Percentiles rank a stretch among this genome's conserved stretches.
Conservation (phyloP, 495 filamentous ascomycete genomes). For the Hypoxylon rickii region DNA sequence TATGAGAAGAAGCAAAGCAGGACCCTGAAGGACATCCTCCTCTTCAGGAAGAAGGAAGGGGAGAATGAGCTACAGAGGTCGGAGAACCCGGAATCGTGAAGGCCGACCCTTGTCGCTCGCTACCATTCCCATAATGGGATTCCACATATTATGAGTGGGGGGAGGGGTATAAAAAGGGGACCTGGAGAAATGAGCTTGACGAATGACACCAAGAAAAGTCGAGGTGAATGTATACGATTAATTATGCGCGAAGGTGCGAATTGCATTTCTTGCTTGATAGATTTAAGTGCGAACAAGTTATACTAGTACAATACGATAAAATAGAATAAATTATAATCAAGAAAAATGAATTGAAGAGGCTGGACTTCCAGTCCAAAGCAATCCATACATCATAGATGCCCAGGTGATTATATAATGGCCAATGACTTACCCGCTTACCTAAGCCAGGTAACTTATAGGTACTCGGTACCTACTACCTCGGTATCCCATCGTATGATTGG, state of each 20-base stretch:
- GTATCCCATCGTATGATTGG: constrained; percentile 33
- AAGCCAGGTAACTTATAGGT: neutral
- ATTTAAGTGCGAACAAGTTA: neutral
- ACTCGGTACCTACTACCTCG: constrained; percentile 2
- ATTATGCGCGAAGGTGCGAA: neutral
- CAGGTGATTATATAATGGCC: neutral
- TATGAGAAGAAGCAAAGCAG: constrained; percentile 47
- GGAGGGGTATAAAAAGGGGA: neutral
- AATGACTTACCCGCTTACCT: no score
- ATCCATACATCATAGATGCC: no score
- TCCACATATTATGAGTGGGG: no score
- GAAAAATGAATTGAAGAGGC: neutral
- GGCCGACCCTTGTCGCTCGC: neutral
- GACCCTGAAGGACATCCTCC: constrained; percentile 45
- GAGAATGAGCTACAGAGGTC: constrained; percentile 18
- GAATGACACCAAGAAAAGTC: neutral
- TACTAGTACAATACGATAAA: neutral
- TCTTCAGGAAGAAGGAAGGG: constrained; percentile 43
- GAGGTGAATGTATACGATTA: constrained; percentile 1
- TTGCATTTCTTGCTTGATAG: neutral
- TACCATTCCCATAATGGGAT: neutral
- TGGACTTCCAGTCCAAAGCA: neutral
- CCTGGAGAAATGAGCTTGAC: neutral
- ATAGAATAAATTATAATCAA: neutral
- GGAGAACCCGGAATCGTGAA: constrained; percentile 3